Base-by-base conservation (phyloP, 495 filamentous ascomycete species). In the Recurvomyces mirabilis region DNA sequence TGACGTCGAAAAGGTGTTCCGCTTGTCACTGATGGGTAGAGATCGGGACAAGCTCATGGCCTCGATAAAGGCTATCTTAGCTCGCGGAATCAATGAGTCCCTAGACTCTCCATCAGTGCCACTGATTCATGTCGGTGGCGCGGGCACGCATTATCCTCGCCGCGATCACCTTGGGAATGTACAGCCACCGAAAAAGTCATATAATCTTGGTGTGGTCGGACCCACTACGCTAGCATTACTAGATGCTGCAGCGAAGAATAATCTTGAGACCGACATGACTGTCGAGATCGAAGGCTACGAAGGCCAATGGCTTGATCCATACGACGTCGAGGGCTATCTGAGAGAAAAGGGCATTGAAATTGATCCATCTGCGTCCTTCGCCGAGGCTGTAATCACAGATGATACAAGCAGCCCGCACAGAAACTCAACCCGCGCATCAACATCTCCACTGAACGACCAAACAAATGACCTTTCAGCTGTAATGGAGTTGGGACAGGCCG, bases 301-400 rank as follows among this genome's bases (percentile, higher is more conserved):
- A 29, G 79, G 81, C 18, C 80, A 84, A 38, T 88, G 79, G 70
- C 81, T 82, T 50, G 80, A 87, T 50, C 67, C 78, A 4, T 67
- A 75, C 36, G 84, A 87, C 53, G 75, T 86, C 4, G 79, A 87
- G 59, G 65, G 74, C 9, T 86, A 78, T 58, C 68, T 89, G 14
- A 61, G 65, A 41, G 65, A 74, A 55, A 67, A 71, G 23, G 78
- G 77, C 0, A 64, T 83, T 14, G 53, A 63, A 14, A 73, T 82
- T 25, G 68, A 74, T 1, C 62, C 69, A 0, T 56, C 63, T 6
- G 67, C 70, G 4, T 73, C 70, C 31, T 73, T 62, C 56, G 67
- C 72, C 17, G 73, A 64, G 20, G 70, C 63, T 35, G 73, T 70
- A 42, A 52, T 59, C 56, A 60, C 40, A 14, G 52, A 53, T 7